A percentile compares a stretch with the other conserved stretches of the same genome.
phyloP scores from a whole-genome alignment of 139 green algal species.

The Chlamydomonas sp. region DNA sequence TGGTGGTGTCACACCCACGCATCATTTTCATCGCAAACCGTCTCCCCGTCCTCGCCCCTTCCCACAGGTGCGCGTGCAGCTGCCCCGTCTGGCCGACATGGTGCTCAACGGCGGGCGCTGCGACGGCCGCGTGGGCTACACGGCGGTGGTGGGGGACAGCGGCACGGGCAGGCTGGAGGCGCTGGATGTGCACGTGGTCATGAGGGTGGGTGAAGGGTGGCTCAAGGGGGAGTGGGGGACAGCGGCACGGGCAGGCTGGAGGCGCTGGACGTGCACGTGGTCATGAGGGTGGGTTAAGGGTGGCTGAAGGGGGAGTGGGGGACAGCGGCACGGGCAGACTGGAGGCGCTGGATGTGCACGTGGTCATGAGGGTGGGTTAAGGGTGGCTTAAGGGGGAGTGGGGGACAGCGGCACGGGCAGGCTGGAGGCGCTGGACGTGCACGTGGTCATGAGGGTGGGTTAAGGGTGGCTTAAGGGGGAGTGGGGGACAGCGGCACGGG shows the following conservation, averaged over 20 bases:
- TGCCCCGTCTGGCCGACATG: slow-evolving; percentile 39
- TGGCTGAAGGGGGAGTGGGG: neutral
- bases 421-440: no score
- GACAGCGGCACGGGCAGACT: no score
- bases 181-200: slow-evolving; percentile 38
- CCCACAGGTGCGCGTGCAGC: slow-evolving; percentile 27
- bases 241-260: no score
- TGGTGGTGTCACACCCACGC: no score
- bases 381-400: neutral
- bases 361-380: no score
- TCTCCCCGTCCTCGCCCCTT: neutral
- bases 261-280: no score
- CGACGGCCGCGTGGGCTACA: neutral
- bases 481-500: no score
- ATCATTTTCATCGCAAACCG: no score
- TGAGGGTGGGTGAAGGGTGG: slow-evolving; percentile 3
- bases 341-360: no score
- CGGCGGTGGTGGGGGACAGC: slow-evolving; percentile 25
- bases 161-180: slow-evolving; percentile 37
- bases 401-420: neutral
- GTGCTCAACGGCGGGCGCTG: slow-evolving; percentile 43
- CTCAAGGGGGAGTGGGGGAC: neutral
- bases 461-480: no score
- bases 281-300: no score
- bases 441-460: no score